Percentiles rank a stretch among this genome's conserved stretches.
Evolutionary conservation across 148 eudicot genomes (phyloP).

Genomic region (Vaccinium vitisidaea): DNA sequence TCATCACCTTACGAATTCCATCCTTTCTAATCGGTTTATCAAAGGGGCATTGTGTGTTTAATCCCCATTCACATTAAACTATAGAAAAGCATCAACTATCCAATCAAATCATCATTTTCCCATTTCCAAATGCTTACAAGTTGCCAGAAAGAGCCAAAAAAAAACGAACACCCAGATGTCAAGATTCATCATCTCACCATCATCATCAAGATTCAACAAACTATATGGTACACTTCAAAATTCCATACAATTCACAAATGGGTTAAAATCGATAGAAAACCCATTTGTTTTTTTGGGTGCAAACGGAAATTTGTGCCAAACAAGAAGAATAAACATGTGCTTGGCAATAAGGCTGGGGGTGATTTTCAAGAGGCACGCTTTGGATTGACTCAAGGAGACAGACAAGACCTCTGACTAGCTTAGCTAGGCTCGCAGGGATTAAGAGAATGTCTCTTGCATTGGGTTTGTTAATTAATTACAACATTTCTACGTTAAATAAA

Average conservation of each 20-base stretch:
- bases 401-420: constrained; percentile 36
- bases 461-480: background rate
- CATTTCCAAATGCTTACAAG: background rate
- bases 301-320: constrained; percentile 24
- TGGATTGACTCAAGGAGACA: constrained; percentile 91
- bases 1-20: no score
- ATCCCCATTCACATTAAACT: no score
- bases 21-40: no score
- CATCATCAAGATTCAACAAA: background rate
- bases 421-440: constrained; percentile 33
- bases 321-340: constrained; percentile 79
- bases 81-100: background rate
- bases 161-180: background rate
- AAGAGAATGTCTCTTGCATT: constrained; percentile 53
- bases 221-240: background rate
- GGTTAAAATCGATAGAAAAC: no score
- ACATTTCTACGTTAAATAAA: background rate
- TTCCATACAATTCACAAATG: no score
- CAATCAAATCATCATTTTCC: background rate
- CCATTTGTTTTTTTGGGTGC: no score
- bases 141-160: background rate
- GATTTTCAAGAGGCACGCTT: constrained; percentile 87
- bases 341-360: constrained; percentile 48
- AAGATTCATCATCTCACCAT: constrained; percentile 1
- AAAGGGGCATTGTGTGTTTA: no score